Evolutionary conservation across 1,284 basidiomycete species (phyloP), one percentile per base, ranked within the genome.

Genomic region (Trichosporon faecale): DNA sequence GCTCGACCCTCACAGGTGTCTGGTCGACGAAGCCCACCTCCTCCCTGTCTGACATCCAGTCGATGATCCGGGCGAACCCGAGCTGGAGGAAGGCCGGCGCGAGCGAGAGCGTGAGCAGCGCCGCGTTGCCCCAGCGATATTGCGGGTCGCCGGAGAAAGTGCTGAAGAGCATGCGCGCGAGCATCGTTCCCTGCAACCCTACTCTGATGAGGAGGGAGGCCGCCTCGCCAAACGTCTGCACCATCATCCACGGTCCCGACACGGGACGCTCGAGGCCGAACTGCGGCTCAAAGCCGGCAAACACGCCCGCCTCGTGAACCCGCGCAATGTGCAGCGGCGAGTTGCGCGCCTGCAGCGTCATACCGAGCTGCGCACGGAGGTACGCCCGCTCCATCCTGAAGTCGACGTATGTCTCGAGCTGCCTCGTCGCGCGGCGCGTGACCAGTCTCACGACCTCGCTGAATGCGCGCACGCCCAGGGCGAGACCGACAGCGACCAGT

Each of bases 301-400:
- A 76, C 12, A 76, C 72, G 2, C 74, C 92, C 16, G 91, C 91
- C 82, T 94, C 92, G 73, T 90, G 88, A n/a, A 93, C 85, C 35
- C 93, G 86, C 75, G 91, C 91, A 67, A 89, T 88, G 23, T 91
- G 85, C 71, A 85, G 80, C 46, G 91, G 89, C 76, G 92, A 89
- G 64, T 89, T 86, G 64, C 92, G 85, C 4, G 91, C 90, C 66
- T 91, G 91, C 49, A 92, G 86, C 76, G 93, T 91, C 68, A 93
- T 86, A 52, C 88, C 88, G 29, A 94, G 85, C 70, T 91, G 88
- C 72, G 91, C 89, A 72, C 89, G 86, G 78, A 94, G 86, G 79
- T 92, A 92, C 68, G 89, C 86, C 74, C 89, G 88, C 80, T 93
- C 91, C 75, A 93, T 87, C 60, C 87, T 85, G 77, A 90, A 90